These are phyloP conservation scores for Artemisia argyi DNA, from an alignment of 129 eudicot genomes.

Conservation along the genomic window DNA sequence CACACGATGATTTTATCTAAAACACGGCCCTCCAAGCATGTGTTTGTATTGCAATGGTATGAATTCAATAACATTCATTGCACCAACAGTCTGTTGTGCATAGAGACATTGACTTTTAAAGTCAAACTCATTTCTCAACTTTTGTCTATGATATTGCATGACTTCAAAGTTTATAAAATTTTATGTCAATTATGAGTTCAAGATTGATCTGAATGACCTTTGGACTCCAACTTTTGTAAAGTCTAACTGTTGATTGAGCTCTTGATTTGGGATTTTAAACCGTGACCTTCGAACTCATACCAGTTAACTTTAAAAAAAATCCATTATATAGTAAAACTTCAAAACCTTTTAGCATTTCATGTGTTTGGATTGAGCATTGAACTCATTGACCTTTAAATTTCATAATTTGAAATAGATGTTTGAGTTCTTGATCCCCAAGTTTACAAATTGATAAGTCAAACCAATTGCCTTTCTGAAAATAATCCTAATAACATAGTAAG, in stretches of 20 bases:
- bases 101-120: not conserved
- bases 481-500: too few relatives aligned
- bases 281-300: not conserved
- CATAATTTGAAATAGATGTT: too few relatives aligned
- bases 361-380: too few relatives aligned
- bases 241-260: not conserved
- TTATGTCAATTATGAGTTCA: slow-evolving; percentile 3
- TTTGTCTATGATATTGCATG: not conserved
- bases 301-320: not conserved
- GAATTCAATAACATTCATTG: slow-evolving; percentile 46
- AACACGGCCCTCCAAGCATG: slow-evolving; percentile 58
- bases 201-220: not conserved
- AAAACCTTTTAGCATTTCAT: not conserved
- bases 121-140: slow-evolving; percentile 3
- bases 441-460: too few relatives aligned
- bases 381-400: too few relatives aligned
- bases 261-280: too few relatives aligned
- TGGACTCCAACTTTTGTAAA: not conserved
- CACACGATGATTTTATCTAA: too few relatives aligned
- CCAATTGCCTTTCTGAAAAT: too few relatives aligned
- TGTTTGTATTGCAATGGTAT: slow-evolving; percentile 69
- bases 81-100: slow-evolving; percentile 63
- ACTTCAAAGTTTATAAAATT: not conserved
- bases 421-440: too few relatives aligned
- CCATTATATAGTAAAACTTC: not conserved